Percentiles rank a stretch among this genome's conserved stretches.
These are phyloP conservation scores for Aspergillus nidulans DNA, from an alignment of 495 filamentous ascomycete genomes.

Conservation along the genomic window DNA sequence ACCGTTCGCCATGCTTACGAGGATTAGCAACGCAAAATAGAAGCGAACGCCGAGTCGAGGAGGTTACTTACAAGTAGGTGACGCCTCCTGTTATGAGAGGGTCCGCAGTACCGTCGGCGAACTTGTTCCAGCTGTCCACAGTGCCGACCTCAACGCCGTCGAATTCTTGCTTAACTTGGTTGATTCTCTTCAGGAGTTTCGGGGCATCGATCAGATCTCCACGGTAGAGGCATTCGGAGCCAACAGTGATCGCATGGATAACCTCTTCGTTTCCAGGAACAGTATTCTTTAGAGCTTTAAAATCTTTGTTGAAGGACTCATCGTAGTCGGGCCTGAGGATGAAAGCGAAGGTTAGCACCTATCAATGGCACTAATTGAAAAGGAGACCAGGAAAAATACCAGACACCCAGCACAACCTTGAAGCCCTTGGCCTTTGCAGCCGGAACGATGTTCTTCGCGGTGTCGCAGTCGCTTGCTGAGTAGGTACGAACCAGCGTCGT, in stretches of 20 bases:
- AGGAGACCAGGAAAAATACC: slow-evolving; percentile 41
- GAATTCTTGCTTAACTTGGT: slow-evolving; percentile 52
- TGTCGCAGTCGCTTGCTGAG: slow-evolving; percentile 59
- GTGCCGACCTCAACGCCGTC: slow-evolving; percentile 62
- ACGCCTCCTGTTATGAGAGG: slow-evolving; percentile 55
- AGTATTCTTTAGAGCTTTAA: slow-evolving; percentile 51
- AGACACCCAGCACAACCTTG: slow-evolving; percentile 72
- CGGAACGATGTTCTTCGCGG: slow-evolving; percentile 62
- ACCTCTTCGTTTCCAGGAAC: slow-evolving; percentile 51
- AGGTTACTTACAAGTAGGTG: slow-evolving; percentile 54
- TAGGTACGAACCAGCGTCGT: slow-evolving; percentile 66
- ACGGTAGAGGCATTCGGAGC: slow-evolving; percentile 74
- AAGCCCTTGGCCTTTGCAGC: slow-evolving; percentile 68
- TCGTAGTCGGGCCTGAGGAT: slow-evolving; percentile 60
- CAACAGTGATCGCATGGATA: slow-evolving; percentile 73
- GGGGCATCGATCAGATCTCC: slow-evolving; percentile 58
- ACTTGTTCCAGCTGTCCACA: slow-evolving; percentile 82
- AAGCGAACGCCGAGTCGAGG: background rate
- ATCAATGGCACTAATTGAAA: background rate
- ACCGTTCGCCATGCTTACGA: slow-evolving; percentile 61
- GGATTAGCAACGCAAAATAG: background rate
- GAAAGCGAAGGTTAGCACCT: background rate
- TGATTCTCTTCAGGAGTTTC: slow-evolving; percentile 59
- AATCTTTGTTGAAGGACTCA: slow-evolving; percentile 59
- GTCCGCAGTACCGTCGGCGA: slow-evolving; percentile 67